Evolutionary conservation across 306 rosid genomes (phyloP).

Genomic region (Vachellia collinsii): DNA sequence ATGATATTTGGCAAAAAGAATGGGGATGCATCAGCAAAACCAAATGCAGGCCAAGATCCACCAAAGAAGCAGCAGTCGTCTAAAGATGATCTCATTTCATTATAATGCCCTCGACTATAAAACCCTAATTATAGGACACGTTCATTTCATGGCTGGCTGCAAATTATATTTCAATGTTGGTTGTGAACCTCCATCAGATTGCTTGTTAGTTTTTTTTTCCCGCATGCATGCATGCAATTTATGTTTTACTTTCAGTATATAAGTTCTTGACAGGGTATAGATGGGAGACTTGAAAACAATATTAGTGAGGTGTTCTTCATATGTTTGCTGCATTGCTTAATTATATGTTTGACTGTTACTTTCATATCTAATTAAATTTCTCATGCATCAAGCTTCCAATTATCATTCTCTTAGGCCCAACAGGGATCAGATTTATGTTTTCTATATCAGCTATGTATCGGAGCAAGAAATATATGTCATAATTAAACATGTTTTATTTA

Average conservation of each 20-base stretch:
- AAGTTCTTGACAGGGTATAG: constrained; percentile 41
- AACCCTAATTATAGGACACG: constrained; percentile 19
- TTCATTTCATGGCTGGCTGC: constrained; percentile 30
- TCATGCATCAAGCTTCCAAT: neutral
- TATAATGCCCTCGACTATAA: constrained; percentile 46
- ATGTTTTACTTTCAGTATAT: constrained; percentile 41
- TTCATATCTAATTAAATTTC: neutral
- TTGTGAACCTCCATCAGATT: constrained; percentile 40
- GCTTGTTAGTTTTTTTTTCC: constrained; percentile 36
- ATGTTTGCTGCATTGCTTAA: neutral
- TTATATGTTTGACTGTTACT: neutral
- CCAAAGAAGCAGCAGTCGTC: constrained; percentile 71
- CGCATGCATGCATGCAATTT: constrained; percentile 30
- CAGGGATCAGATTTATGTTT: neutral
- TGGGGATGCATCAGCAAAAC: constrained; percentile 55
- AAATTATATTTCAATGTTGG: constrained; percentile 44
- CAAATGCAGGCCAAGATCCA: constrained; percentile 58
- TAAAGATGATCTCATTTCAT: constrained; percentile 86
- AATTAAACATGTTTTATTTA: no score
- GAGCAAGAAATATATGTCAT: neutral
- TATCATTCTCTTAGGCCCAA: neutral
- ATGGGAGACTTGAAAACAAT: constrained; percentile 32
- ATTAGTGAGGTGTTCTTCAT: constrained; percentile 25
- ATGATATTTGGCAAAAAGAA: constrained; percentile 93
- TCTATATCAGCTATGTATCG: neutral